These are phyloP conservation scores for Immersiella caudata DNA, from an alignment of 495 filamentous ascomycete species.

Conservation along the genomic window DNA sequence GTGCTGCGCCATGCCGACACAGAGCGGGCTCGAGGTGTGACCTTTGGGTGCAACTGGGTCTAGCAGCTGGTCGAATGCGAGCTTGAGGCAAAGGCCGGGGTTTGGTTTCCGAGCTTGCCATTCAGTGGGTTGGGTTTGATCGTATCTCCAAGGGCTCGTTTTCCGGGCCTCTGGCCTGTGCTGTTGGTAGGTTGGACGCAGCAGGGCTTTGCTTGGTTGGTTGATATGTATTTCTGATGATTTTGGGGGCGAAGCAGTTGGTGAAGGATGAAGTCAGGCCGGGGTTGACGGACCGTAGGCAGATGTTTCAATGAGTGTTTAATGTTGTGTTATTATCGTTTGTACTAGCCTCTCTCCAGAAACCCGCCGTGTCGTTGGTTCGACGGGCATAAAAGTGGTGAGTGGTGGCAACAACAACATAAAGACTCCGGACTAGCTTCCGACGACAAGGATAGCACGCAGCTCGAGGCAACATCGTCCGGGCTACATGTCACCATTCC, in stretches of 20 bases:
- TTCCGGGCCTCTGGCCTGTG: too few species aligned
- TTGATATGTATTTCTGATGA: background rate
- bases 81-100: background rate
- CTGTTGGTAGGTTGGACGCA: background rate
- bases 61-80: background rate
- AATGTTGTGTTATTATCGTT: background rate
- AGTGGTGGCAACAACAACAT: background rate
- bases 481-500: too few species aligned
- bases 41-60: background rate
- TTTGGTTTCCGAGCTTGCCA: too few species aligned
- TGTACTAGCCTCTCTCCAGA: background rate
- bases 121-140: too few species aligned
- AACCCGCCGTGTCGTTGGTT: background rate
- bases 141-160: too few species aligned
- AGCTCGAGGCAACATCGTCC: too few species aligned
- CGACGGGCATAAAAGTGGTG: background rate
- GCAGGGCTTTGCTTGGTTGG: background rate
- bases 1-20: background rate
- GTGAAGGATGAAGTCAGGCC: background rate
- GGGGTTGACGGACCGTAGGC: background rate
- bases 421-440: too few species aligned
- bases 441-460: too few species aligned
- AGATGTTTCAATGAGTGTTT: background rate
- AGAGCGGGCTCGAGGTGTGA: background rate
- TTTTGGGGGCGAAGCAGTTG: background rate